Evolutionary conservation across 208 protist species (phyloP), one percentile per base, ranked within the genome.

Genomic region (Trypanosomatidae sp.): DNA sequence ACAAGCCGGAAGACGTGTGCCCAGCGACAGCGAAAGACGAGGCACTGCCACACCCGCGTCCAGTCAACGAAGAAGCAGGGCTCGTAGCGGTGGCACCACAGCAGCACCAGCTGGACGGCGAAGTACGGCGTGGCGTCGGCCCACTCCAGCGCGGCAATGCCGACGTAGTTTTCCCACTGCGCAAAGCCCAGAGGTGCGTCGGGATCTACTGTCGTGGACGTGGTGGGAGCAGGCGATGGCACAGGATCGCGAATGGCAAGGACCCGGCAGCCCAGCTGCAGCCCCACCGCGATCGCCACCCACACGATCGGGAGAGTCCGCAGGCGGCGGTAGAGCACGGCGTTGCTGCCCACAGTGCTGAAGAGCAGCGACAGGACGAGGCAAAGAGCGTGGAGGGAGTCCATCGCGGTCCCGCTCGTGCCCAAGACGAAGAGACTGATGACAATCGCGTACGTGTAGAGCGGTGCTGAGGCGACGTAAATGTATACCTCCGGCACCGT

Each of bases 11-110:
- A 43, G 33, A 80, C 5, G 46, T 44, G 69, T 13, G 53, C 44
- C 75, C 75, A 80, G 17, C 69, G 64, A 25, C 69, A 71, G 46
- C 75, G 75, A 52, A 75, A 80, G 30, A 72, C 41, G 43, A 80
- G 75, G 56, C 70, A 80, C 56, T 75, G 75, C 15, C 62, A 58
- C 52, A 75, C 22, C 22, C 33, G 41, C 28, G 53, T 62, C 69
- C 75, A 80, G 55, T 71, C 56, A 0, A 41, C 55, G 55, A 80
- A 46, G 12, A 43, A 62, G 53, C 8, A 7, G 22, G 69, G 69
- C 56, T 47, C 50, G 56, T 75, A 80, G 1, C 75, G 75, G 56
- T 60, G 66, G 53, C 75, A 80, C 75, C 75, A 80, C 43, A 80
- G 44, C 41, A 80, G 41, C 15, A 80, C 75, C 0, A 75, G 39